phyloP scores from a whole-genome alignment of 306 rosid species.

The Rosa multiflora region DNA sequence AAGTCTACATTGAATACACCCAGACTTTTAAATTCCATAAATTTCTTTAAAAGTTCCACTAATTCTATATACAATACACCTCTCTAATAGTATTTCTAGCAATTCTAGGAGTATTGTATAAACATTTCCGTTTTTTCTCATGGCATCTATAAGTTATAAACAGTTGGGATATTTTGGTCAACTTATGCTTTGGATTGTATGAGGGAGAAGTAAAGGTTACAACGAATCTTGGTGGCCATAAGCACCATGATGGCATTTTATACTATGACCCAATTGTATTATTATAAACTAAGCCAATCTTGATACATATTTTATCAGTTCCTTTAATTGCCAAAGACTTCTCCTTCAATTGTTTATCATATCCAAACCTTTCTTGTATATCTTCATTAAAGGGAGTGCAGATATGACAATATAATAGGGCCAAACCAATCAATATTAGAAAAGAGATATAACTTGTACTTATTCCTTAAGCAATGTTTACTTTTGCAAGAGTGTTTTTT shows the following conservation, averaged over 20 bases:
- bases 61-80: too few species aligned
- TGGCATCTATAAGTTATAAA: neutral
- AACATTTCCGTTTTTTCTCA: neutral
- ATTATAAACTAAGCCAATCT: neutral
- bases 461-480: neutral
- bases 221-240: constrained; percentile 28
- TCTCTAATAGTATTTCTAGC: neutral
- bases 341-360: constrained; percentile 27
- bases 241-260: constrained; percentile 36
- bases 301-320: neutral
- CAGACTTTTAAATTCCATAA: too few species aligned
- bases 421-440: constrained; percentile 5
- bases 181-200: constrained; percentile 24
- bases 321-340: constrained; percentile 22
- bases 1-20: too few species aligned
- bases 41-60: too few species aligned
- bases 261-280: constrained; percentile 27
- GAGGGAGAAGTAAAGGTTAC: constrained; percentile 6
- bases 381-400: constrained; percentile 65
- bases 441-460: neutral
- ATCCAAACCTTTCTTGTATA: constrained; percentile 37
- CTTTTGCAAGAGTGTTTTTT: neutral
- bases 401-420: constrained; percentile 33
- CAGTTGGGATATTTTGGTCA: constrained; percentile 22
- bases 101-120: neutral